Evolutionary conservation across 2,329 filamentous ascomycete genomes (phyloP).

Genomic region (Ophiostoma quercus): DNA sequence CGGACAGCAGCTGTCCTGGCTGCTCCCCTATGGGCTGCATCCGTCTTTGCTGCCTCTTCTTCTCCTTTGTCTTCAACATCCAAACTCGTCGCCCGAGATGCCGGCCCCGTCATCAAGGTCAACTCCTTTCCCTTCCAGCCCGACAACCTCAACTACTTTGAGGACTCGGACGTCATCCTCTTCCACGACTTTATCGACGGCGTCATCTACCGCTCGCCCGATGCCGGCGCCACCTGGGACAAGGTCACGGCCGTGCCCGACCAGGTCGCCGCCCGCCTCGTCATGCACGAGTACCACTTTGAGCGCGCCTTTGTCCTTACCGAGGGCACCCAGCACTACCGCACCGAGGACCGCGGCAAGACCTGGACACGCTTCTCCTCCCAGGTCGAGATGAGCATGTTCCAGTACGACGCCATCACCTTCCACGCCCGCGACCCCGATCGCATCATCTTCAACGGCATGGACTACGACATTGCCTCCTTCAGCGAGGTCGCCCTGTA

Average conservation of each 20-base stretch:
- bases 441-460: slow-evolving; percentile 78
- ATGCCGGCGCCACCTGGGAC: slow-evolving; percentile 77
- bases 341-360: slow-evolving; percentile 76
- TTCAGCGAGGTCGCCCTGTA: slow-evolving; percentile 64
- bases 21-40: slow-evolving; percentile 35
- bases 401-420: slow-evolving; percentile 50
- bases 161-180: slow-evolving; percentile 76
- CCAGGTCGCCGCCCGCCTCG: slow-evolving; percentile 56
- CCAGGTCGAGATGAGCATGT: slow-evolving; percentile 51
- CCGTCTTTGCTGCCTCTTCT: slow-evolving; percentile 42
- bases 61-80: neutral
- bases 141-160: slow-evolving; percentile 76
- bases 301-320: slow-evolving; percentile 78
- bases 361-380: slow-evolving; percentile 72
- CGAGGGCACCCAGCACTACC: slow-evolving; percentile 64
- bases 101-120: slow-evolving; percentile 58
- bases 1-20: slow-evolving; percentile 50
- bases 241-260: slow-evolving; percentile 59
- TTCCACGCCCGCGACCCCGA: slow-evolving; percentile 83
- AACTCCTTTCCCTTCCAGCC: slow-evolving; percentile 64
- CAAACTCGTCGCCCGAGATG: neutral
- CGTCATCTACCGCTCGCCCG: slow-evolving; percentile 68
- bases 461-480: slow-evolving; percentile 59
- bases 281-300: slow-evolving; percentile 73
- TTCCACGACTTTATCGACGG: slow-evolving; percentile 61